Evolutionary conservation across 2,329 filamentous ascomycete species (phyloP).

Genomic region (Colletotrichum sp.): DNA sequence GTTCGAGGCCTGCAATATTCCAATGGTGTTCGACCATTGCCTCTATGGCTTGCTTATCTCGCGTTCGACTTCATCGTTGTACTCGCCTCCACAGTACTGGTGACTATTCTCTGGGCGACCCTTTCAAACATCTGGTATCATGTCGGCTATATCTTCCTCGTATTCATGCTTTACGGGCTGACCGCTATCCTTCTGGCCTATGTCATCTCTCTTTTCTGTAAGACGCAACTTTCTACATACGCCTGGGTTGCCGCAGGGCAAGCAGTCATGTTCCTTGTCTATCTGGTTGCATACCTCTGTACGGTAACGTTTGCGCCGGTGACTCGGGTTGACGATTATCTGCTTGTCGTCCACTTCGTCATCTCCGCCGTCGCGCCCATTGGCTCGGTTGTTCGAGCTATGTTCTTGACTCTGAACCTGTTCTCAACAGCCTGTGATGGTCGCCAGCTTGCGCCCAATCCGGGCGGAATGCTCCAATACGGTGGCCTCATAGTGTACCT

Average conservation of each 20-base stretch:
- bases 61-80: conserved; percentile 82
- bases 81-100: conserved; percentile 68
- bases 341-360: conserved; percentile 77
- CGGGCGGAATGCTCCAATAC: conserved; percentile 75
- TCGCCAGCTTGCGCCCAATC: conserved; percentile 67
- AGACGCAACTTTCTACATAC: conserved; percentile 82
- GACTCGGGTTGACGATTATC: conserved; percentile 68
- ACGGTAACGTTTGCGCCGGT: conserved; percentile 69
- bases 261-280: conserved; percentile 73
- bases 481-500: conserved; percentile 88
- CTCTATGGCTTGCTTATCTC: conserved; percentile 85
- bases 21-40: conserved; percentile 83
- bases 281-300: conserved; percentile 73
- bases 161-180: conserved; percentile 69
- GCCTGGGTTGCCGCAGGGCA: conserved; percentile 82
- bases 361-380: conserved; percentile 78
- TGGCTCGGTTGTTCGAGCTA: conserved; percentile 73
- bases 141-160: conserved; percentile 80
- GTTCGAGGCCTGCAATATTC: conserved; percentile 89
- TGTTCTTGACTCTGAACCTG: conserved; percentile 82
- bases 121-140: conserved; percentile 75
- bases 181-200: conserved; percentile 80
- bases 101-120: conserved; percentile 72
- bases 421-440: conserved; percentile 81
- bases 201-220: conserved; percentile 79